Evolutionary conservation across 352 stramenopile species (phyloP).

Genomic region (Globisporangium emineosum): DNA sequence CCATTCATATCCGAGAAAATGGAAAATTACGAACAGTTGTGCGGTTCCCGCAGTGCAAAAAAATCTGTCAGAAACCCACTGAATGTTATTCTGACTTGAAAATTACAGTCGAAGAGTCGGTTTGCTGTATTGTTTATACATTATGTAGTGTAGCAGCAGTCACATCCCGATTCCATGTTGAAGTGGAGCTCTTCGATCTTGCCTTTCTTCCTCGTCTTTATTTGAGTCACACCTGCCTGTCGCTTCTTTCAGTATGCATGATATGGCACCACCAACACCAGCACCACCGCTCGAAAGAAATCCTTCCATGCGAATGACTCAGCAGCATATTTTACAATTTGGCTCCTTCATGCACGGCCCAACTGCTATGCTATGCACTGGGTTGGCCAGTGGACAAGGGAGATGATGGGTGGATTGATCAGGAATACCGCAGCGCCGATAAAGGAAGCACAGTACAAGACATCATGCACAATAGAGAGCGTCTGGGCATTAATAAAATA

Average conservation of each 20-base stretch:
- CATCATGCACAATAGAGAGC: not conserved
- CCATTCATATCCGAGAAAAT: not conserved
- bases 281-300: not conserved
- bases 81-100: not conserved
- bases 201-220: not conserved
- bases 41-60: not conserved
- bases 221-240: not conserved
- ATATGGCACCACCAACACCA: not conserved
- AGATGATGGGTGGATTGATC: too few relatives aligned
- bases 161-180: not conserved
- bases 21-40: not conserved
- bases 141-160: not conserved
- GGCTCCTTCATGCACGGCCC: not conserved
- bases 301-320: not conserved
- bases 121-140: not conserved
- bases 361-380: too few relatives aligned
- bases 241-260: not conserved
- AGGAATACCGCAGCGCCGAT: too few relatives aligned
- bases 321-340: not conserved
- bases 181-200: not conserved
- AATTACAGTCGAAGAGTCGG: not conserved
- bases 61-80: not conserved
- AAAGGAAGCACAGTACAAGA: too few relatives aligned
- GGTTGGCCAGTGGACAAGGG: too few relatives aligned
- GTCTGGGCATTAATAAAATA: not conserved